Base-by-base conservation (phyloP, 305 asterid genomes). In the Fraxinus ornus region DNA sequence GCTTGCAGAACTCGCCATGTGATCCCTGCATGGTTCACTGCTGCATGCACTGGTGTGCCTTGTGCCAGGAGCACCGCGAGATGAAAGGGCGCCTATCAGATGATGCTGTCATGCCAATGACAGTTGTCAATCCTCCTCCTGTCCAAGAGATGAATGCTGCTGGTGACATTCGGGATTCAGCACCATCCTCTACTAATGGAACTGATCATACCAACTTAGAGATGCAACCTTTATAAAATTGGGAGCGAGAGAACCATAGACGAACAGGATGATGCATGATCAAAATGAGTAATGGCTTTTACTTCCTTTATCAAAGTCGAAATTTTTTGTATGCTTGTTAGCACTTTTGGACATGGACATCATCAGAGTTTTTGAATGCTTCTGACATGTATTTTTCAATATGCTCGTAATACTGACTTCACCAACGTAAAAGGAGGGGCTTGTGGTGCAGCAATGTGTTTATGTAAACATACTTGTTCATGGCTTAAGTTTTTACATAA, bases 1-100 rank as follows among this genome's bases (percentile, higher is more conserved):
- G 28, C 12, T n/a, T 88, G 86, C 93, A 95, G 99, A 94, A 95
- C 89, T 90, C 99, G 0, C 99, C 99, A 0, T 94, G 97, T 32
- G 98, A 95, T 84, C 98, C 99, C 36, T 94, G 97, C 90, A 13
- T 92, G 95, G 97, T 90, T 49, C 97, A 95, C 87, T 95, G 99
- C 90, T 95, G 99, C 92, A 76, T 91, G 92, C 99, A 94, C 87
- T 94, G 97, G 95, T 94, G 99, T 82, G 99, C 99, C 26, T 78
- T 95, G 90, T 95, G 99, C 89, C 99, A 95, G 86, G 99, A 95
- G 90, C 98, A 94, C 86, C 83, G 99, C 85, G 99, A 95, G 89
- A 92, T 93, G 97, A 93, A 91, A 85, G 88, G 86, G 28, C 98
- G 94, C 47, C 86, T 95, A 13, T 89, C 97, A 13, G 97, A 94